A percentile compares a stretch with the other conserved stretches of the same genome.
These are phyloP conservation scores for Hanseniaspora osmophila DNA, from an alignment of 805 yeast species.

Conservation along the genomic window DNA sequence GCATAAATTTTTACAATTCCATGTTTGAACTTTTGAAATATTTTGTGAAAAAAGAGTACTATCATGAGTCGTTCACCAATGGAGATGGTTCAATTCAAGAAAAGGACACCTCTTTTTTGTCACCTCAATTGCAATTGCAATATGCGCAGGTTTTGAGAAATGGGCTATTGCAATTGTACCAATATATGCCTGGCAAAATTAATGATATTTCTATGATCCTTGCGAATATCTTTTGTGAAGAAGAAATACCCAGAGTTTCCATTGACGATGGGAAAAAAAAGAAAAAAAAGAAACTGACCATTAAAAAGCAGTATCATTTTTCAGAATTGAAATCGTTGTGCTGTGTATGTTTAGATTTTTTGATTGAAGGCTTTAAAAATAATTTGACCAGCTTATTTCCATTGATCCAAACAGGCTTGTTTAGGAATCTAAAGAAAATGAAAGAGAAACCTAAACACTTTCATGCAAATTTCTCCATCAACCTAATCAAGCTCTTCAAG, in stretches of 20 bases:
- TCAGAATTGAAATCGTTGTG: slow-evolving; percentile 20
- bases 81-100: neutral
- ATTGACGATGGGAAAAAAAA: slow-evolving; percentile 6
- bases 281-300: slow-evolving; percentile 12
- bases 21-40: slow-evolving; percentile 5
- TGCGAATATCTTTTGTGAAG: slow-evolving; percentile 18
- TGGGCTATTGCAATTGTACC: slow-evolving; percentile 1
- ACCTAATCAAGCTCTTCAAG: slow-evolving; percentile 13
- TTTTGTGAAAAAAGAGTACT: slow-evolving; percentile 3
- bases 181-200: slow-evolving; percentile 12
- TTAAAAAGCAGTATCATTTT: slow-evolving; percentile 13
- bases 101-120: neutral
- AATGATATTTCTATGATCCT: slow-evolving; percentile 18
- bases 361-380: slow-evolving; percentile 22
- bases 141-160: slow-evolving; percentile 2
- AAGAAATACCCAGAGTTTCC: slow-evolving; percentile 10
- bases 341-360: slow-evolving; percentile 15
- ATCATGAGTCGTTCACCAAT: neutral
- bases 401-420: slow-evolving; percentile 15
- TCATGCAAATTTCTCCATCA: slow-evolving; percentile 19
- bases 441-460: slow-evolving; percentile 19
- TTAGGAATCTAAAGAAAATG: slow-evolving; percentile 24
- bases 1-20: slow-evolving; percentile 4
- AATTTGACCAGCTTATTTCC: slow-evolving; percentile 24
- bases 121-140: neutral